Percentiles rank a stretch among this genome's conserved stretches.
Evolutionary conservation across 768 basidiomycete species (phyloP).

Genomic region (Infundibulicybe gibba): DNA sequence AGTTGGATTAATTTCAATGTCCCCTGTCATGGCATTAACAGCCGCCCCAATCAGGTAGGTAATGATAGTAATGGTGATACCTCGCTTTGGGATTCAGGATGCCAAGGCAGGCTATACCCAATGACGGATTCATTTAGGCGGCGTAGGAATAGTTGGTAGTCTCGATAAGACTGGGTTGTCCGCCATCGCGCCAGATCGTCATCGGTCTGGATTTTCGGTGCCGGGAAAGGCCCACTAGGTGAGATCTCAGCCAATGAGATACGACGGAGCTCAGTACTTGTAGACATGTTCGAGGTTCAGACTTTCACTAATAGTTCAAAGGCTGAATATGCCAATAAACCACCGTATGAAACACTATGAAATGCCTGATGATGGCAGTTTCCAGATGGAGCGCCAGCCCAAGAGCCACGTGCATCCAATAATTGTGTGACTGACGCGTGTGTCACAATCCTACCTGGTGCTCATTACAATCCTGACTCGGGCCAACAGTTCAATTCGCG

Average conservation of each 20-base stretch:
- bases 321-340: too few species aligned
- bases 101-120: constrained; percentile 52
- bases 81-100: constrained; percentile 24
- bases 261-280: constrained; percentile 18
- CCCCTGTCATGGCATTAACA: constrained; percentile 30
- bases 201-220: constrained; percentile 65
- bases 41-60: background rate
- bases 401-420: background rate
- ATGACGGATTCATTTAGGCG: constrained; percentile 77
- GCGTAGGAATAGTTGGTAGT: constrained; percentile 72
- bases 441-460: background rate
- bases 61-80: constrained; percentile 15
- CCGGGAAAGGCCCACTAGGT: constrained; percentile 25
- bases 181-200: constrained; percentile 75
- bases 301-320: constrained; percentile 2
- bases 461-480: too few species aligned
- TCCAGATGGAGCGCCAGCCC: too few species aligned
- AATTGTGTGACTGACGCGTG: constrained; percentile 14
- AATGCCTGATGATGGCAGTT: too few species aligned
- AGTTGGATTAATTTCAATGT: constrained; percentile 46
- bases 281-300: background rate
- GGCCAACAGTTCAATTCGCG: too few species aligned
- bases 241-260: constrained; percentile 16
- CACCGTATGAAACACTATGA: too few species aligned
- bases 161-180: constrained; percentile 62